Evolutionary conservation across 305 asterid genomes (phyloP), one percentile per base, ranked within the genome.

Genomic region (Rubia balearica): DNA sequence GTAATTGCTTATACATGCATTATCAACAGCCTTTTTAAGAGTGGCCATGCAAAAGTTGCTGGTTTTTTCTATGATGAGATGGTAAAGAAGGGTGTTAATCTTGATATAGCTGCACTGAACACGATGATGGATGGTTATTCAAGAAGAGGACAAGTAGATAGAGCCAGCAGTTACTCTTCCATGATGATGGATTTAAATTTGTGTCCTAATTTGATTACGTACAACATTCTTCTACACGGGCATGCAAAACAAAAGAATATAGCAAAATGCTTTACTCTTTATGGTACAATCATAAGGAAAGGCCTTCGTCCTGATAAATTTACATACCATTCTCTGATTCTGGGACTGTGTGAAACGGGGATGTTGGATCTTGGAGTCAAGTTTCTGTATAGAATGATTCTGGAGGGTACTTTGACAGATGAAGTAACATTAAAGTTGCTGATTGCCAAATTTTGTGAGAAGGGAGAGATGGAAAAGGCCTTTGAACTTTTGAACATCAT

Each of bases 161-260:
- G 81, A 81, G 78, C 82, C 80, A 66, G 77, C 40, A 33, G 81
- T 56, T 66, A 78, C 69, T 56, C 88, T 53, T 80, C 81, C 22
- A 64, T 77, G 72, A 81, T 85, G 88, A 84, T 74, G 0, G 61
- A 49, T 17, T 67, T 60, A 71, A 70, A 71, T 61, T 70, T 87
- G 69, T 55, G 70, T 48, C 94, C 94, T 55, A 86, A 68, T 82
- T 78, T 93, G 84, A 83, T 76, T 76, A 87, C 98, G 6, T 87
- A 84, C 75, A 90, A 86, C 73, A 84, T 89, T 76, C 90, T 90
- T 63, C 77, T 93, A 79, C 96, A 85, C 60, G 90, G 96, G 71
- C 85, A 87, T 51, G 79, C 97, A 11, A 74, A 79, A 67, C 79
- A 80, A 21, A 71, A 69, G 51, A 78, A 83, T 72, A 74, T 90